Base-by-base conservation (phyloP, 441 rosid species). In the Jatropha multifida region DNA sequence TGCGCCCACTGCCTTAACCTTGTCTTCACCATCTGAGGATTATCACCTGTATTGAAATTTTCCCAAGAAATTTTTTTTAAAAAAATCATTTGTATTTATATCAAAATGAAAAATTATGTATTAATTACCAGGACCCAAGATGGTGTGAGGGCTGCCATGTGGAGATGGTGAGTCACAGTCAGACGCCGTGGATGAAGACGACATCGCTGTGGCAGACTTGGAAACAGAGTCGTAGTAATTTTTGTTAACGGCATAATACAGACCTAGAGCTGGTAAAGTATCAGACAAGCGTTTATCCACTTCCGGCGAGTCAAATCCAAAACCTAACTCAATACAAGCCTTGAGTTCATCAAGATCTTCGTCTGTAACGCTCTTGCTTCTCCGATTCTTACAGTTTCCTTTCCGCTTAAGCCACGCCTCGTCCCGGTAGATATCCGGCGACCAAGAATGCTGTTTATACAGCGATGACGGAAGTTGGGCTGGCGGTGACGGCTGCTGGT, bases 1-100 rank as follows among this genome's bases (percentile, higher is more conserved):
- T 88, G 93, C 2, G 97, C 98, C 98, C 97, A 94, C 77, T 89
- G 97, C 80, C 83, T 86, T 82, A 94, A 62, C 82, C 91, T 92
- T 78, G 80, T 70, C 86, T 92, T 93, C 86, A 88, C 86, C 84
- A 81, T 82, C 86, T 86, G 88, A 41, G 90, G 93, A 86, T 84
- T 89, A 51, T 92, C 96, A 77, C 89, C 98, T 92, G 61, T n/a
- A 51, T 46, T 55, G 41, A 12, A 69, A 67, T 54, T 75, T 88
- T 58, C 72, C 62, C 64, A 26, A 18, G 56, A 75, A 78, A 52
- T 71, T 32, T 32, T 32, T 32, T 52, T 15, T 52, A 12, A 62
- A 27, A 14, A 60, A 26, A 37, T 32, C 32, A 32, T 32, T 32
- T 32, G 2, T 32, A 32, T 32, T 32, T 23, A 23, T 23, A 23